Conservation (phyloP, 768 basidiomycete species). For the Lyophyllum decastes region DNA sequence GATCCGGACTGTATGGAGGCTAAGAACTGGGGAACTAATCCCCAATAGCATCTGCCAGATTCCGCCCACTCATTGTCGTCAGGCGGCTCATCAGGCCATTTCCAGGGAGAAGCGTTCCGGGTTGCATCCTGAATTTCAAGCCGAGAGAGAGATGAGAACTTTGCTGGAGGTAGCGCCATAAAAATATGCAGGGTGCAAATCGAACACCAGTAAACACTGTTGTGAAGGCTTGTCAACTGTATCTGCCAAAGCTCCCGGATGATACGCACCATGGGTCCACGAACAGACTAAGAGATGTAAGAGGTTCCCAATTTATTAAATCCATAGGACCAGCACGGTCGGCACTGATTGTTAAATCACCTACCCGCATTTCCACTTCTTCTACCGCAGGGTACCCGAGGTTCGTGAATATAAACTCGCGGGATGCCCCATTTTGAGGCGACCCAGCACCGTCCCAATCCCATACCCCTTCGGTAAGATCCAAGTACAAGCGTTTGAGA, state of each 20-base stretch:
- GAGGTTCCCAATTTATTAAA: slow-evolving; percentile 11
- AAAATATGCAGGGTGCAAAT: slow-evolving; percentile 11
- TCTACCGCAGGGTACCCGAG: slow-evolving; percentile 20
- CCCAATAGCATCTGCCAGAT: slow-evolving; percentile 14
- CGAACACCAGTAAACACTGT: slow-evolving; percentile 2
- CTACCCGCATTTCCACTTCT: slow-evolving; percentile 17
- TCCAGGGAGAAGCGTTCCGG: slow-evolving; percentile 9
- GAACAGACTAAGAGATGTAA: slow-evolving; percentile 15
- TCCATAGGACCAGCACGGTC: slow-evolving; percentile 15
- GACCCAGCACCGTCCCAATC: slow-evolving; percentile 18
- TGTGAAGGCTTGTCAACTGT: background rate
- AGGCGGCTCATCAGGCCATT: slow-evolving; percentile 10
- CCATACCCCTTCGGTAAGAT: slow-evolving; percentile 23
- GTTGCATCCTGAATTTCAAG: slow-evolving; percentile 20
- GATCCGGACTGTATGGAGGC: slow-evolving; percentile 2
- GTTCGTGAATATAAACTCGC: slow-evolving; percentile 8
- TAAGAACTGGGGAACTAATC: slow-evolving; percentile 19
- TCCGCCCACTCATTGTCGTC: background rate
- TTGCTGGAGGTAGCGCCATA: slow-evolving; percentile 1
- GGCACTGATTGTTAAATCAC: slow-evolving; percentile 13
- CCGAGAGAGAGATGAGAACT: slow-evolving; percentile 9
- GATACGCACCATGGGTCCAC: slow-evolving; percentile 16
- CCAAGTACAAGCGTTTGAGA: slow-evolving; percentile 16
- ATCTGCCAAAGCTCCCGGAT: background rate
- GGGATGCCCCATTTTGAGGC: slow-evolving; percentile 15